Percentiles rank a stretch among this genome's conserved stretches.
Conservation (phyloP, 2,329 filamentous ascomycete genomes). For the Rosellinia necatrix region DNA sequence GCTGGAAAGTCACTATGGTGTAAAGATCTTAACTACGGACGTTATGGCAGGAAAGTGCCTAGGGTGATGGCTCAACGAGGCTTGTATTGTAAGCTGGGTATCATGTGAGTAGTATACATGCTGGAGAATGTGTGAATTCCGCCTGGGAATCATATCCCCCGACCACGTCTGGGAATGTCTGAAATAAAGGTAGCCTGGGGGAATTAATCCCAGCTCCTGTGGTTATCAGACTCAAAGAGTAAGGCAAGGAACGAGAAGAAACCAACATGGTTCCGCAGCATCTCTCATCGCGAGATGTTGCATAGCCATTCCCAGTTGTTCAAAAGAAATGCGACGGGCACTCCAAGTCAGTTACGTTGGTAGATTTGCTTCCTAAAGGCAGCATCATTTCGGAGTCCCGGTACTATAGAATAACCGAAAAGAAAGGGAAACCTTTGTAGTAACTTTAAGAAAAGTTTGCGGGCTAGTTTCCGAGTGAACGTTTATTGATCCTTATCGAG, state of each 20-base stretch:
- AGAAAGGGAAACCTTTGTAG: not conserved
- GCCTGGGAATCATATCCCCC: conserved; percentile 22
- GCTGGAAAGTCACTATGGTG: not conserved
- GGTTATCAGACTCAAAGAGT: conserved; percentile 15
- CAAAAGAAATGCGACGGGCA: not conserved
- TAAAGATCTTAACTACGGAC: not conserved
- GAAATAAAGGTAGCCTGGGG: conserved; percentile 11
- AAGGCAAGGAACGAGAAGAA: not conserved
- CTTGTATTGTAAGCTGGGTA: conserved; percentile 19
- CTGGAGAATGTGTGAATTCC: conserved; percentile 21
- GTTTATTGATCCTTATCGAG: not conserved
- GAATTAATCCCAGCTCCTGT: conserved; percentile 4
- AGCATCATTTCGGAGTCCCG: not conserved
- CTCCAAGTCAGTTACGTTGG: conserved; percentile 3
- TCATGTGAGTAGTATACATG: conserved; percentile 28
- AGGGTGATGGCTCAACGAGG: not conserved
- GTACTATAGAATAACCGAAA: not conserved
- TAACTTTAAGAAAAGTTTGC: not conserved
- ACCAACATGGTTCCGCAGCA: not conserved
- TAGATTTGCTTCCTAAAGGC: not conserved
- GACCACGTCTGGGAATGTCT: conserved; percentile 18
- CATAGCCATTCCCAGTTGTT: not conserved
- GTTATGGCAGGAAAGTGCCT: not conserved
- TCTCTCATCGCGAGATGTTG: not conserved
- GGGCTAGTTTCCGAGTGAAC: not conserved